A percentile compares a stretch with the other conserved stretches of the same genome.
Evolutionary conservation across 768 basidiomycete genomes (phyloP).

Genomic region (Trametes villosa): DNA sequence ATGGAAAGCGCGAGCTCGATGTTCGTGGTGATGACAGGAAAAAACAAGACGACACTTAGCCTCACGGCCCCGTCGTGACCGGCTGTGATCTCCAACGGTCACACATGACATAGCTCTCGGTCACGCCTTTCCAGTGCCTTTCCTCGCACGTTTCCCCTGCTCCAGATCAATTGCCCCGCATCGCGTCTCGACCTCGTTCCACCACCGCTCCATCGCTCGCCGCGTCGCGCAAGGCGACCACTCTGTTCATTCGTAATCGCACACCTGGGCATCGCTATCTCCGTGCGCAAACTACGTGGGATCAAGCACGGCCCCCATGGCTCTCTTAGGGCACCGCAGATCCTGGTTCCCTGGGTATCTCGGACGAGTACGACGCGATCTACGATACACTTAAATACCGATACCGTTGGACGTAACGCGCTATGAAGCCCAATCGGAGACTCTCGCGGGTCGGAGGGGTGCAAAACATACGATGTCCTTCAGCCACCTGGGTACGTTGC

Average conservation of each 20-base stretch:
- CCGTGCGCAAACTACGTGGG: too few species aligned
- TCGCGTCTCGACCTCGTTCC: neutral
- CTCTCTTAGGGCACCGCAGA: neutral
- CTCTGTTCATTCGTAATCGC: too few species aligned
- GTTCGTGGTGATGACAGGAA: slow-evolving; percentile 24
- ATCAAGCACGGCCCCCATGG: too few species aligned
- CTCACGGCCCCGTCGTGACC: slow-evolving; percentile 15
- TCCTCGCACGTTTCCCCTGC: slow-evolving; percentile 14
- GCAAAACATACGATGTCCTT: neutral
- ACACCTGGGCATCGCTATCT: too few species aligned
- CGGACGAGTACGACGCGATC: neutral
- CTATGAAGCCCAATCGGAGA: neutral
- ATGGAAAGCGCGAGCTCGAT: slow-evolving; percentile 14
- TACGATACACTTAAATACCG: neutral
- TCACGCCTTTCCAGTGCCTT: neutral
- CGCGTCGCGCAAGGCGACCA: neutral
- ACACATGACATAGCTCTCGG: slow-evolving; percentile 3
- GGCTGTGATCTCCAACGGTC: slow-evolving; percentile 6
- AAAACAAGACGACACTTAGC: slow-evolving; percentile 20
- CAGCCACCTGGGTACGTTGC: neutral
- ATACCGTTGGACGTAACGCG: too few species aligned
- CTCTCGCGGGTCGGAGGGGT: neutral
- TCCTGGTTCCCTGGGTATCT: neutral
- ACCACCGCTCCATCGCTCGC: neutral
- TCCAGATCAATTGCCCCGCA: slow-evolving; percentile 1